A percentile compares a stretch with the other conserved stretches of the same genome.
Evolutionary conservation across 495 filamentous ascomycete species (phyloP).

Genomic region (Aspergillus hancockii): DNA sequence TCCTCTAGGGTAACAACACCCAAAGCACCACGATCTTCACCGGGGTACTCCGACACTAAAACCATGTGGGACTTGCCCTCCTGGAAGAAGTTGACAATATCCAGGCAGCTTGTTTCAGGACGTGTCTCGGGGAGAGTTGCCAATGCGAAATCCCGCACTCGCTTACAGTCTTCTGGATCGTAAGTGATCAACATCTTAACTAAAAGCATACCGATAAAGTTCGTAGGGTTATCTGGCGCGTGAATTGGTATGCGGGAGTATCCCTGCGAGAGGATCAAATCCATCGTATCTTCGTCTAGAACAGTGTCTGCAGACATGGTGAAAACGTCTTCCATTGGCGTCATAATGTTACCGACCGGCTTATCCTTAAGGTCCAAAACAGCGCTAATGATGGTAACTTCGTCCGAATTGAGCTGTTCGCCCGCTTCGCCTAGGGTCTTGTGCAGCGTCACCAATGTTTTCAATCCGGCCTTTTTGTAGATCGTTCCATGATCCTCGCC

Average conservation of each 20-base stretch:
- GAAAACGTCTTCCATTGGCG: slow-evolving; percentile 95
- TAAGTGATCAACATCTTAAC: slow-evolving; percentile 99
- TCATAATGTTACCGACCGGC: slow-evolving; percentile 93
- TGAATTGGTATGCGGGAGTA: slow-evolving; percentile 96
- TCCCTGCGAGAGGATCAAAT: slow-evolving; percentile 84
- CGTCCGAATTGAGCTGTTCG: slow-evolving; percentile 91
- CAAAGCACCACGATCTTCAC: slow-evolving; percentile 82
- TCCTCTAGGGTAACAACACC: slow-evolving; percentile 96
- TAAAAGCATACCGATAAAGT: slow-evolving; percentile 95
- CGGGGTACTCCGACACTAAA: slow-evolving; percentile 85
- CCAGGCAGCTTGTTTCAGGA: slow-evolving; percentile 91
- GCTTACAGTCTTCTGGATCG: slow-evolving; percentile 86
- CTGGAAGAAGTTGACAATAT: slow-evolving; percentile 99
- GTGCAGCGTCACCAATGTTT: slow-evolving; percentile 89
- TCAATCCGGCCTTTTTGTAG: slow-evolving; percentile 93
- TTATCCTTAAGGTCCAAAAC: slow-evolving; percentile 97
- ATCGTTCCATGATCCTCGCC: slow-evolving; percentile 92
- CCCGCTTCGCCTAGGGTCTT: slow-evolving; percentile 83
- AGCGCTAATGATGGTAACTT: slow-evolving; percentile 97
- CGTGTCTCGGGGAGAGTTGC: slow-evolving; percentile 94
- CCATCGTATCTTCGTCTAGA: slow-evolving; percentile 89
- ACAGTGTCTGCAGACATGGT: slow-evolving; percentile 91
- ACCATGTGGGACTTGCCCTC: slow-evolving; percentile 99
- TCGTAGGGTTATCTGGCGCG: slow-evolving; percentile 74
- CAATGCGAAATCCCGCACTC: slow-evolving; percentile 84